Conservation (phyloP, 2,329 filamentous ascomycete genomes). For the Penicillium sp. region DNA sequence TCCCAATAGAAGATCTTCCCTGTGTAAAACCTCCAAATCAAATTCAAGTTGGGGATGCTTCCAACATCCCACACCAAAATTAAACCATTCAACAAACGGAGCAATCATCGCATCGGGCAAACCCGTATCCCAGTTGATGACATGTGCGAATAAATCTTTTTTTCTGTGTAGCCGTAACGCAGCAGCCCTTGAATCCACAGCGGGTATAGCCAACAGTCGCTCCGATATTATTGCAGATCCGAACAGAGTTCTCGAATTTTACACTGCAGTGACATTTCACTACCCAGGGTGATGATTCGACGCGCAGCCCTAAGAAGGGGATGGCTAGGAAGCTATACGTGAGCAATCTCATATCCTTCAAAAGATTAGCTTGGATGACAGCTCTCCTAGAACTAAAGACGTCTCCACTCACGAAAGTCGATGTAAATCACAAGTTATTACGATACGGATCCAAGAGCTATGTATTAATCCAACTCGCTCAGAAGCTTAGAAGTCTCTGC, state of each 20-base stretch:
- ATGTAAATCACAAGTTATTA: too few relatives aligned
- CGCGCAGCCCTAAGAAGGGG: background rate
- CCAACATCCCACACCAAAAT: too few relatives aligned
- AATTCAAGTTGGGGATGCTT: too few relatives aligned
- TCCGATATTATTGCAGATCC: slow-evolving; percentile 5
- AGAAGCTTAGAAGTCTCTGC: too few relatives aligned
- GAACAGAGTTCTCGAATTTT: background rate
- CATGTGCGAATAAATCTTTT: slow-evolving; percentile 4
- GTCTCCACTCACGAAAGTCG: background rate
- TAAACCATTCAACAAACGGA: slow-evolving; percentile 3
- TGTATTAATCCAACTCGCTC: too few relatives aligned
- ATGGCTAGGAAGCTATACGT: background rate
- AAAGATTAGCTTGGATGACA: background rate
- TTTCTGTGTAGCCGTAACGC: slow-evolving; percentile 4
- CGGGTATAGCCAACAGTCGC: background rate
- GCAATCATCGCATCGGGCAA: slow-evolving; percentile 17
- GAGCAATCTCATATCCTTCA: background rate
- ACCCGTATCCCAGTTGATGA: slow-evolving; percentile 10
- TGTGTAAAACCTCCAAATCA: background rate
- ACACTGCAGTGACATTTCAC: slow-evolving; percentile 10
- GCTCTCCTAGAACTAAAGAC: background rate
- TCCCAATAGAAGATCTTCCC: background rate
- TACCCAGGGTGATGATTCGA: background rate
- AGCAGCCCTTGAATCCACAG: slow-evolving; percentile 13
- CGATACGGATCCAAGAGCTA: too few relatives aligned